A percentile compares a stretch with the other conserved stretches of the same genome.
phyloP scores from a whole-genome alignment of 495 filamentous ascomycete genomes.

The Penicillium verhagenii region DNA sequence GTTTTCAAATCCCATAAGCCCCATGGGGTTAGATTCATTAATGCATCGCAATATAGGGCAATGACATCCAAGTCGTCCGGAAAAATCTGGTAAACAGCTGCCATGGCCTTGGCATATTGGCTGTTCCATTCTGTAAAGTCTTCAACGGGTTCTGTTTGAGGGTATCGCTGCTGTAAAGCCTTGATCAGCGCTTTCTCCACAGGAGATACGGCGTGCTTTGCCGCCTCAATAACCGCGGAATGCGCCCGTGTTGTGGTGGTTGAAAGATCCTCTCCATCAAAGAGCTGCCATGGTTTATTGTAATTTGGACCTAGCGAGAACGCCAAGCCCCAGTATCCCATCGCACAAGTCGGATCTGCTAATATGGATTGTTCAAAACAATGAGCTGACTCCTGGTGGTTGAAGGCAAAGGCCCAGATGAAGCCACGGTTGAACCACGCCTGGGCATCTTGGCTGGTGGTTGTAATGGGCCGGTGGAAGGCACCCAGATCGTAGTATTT shows the following conservation, averaged over 20 bases:
- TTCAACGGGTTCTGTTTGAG: slow-evolving; percentile 32
- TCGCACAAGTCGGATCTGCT: slow-evolving; percentile 52
- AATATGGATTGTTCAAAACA: slow-evolving; percentile 61
- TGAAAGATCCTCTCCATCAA: slow-evolving; percentile 57
- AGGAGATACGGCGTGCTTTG: slow-evolving; percentile 29
- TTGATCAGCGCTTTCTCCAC: slow-evolving; percentile 58
- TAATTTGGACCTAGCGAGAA: slow-evolving; percentile 68
- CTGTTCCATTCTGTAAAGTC: slow-evolving; percentile 54
- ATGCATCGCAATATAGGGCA: slow-evolving; percentile 60
- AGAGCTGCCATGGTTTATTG: slow-evolving; percentile 70
- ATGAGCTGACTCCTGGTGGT: slow-evolving; percentile 58
- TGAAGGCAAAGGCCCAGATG: slow-evolving; percentile 64
- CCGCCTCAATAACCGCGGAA: slow-evolving; percentile 42
- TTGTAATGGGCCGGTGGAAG: slow-evolving; percentile 47
- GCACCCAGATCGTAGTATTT: slow-evolving; percentile 59
- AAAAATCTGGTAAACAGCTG: slow-evolving; percentile 50
- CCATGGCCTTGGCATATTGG: slow-evolving; percentile 62
- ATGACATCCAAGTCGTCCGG: slow-evolving; percentile 59
- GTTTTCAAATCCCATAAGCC: slow-evolving; percentile 61
- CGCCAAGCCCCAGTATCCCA: slow-evolving; percentile 69
- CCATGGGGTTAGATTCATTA: slow-evolving; percentile 73
- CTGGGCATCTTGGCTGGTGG: slow-evolving; percentile 42
- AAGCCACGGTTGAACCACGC: slow-evolving; percentile 63
- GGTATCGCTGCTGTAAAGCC: slow-evolving; percentile 57
- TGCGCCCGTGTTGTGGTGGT: slow-evolving; percentile 45